A percentile compares a stretch with the other conserved stretches of the same genome.
phyloP scores from a whole-genome alignment of 2,329 filamentous ascomycete species.

The Setomelanomma holmii region DNA sequence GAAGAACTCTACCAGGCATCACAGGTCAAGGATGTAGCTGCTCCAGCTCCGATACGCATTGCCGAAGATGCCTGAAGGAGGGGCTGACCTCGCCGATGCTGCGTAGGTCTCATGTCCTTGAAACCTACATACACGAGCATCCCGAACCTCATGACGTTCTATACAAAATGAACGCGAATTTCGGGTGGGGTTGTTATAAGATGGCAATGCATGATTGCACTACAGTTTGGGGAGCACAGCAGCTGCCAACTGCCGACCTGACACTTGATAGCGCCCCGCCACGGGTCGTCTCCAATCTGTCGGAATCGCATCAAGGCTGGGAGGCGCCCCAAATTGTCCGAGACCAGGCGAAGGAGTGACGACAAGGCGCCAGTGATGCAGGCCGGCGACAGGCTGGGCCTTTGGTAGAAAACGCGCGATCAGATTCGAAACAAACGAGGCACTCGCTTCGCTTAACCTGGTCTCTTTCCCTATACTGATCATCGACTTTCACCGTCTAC shows the following conservation, averaged over 20 bases:
- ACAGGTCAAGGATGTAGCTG: neutral
- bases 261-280: slow-evolving; percentile 25
- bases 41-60: neutral
- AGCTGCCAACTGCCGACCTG: slow-evolving; percentile 24
- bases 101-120: neutral
- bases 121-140: neutral
- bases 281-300: slow-evolving; percentile 33
- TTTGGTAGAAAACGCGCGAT: slow-evolving; percentile 1
- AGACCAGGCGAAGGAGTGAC: slow-evolving; percentile 17
- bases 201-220: neutral
- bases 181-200: neutral
- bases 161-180: too few species aligned
- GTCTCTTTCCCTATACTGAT: slow-evolving; percentile 19
- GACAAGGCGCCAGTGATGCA: slow-evolving; percentile 16
- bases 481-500: slow-evolving; percentile 18
- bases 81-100: neutral
- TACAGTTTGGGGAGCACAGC: slow-evolving; percentile 1
- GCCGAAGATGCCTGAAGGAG: neutral
- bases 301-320: slow-evolving; percentile 21
- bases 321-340: slow-evolving; percentile 13
- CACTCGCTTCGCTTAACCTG: slow-evolving; percentile 23
- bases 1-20: slow-evolving; percentile 70
- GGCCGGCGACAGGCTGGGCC: slow-evolving; percentile 10
- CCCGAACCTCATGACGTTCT: too few species aligned
- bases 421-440: slow-evolving; percentile 9